Conservation (phyloP, 1,284 basidiomycete genomes). For the Apiotrichum veenhuisii region DNA sequence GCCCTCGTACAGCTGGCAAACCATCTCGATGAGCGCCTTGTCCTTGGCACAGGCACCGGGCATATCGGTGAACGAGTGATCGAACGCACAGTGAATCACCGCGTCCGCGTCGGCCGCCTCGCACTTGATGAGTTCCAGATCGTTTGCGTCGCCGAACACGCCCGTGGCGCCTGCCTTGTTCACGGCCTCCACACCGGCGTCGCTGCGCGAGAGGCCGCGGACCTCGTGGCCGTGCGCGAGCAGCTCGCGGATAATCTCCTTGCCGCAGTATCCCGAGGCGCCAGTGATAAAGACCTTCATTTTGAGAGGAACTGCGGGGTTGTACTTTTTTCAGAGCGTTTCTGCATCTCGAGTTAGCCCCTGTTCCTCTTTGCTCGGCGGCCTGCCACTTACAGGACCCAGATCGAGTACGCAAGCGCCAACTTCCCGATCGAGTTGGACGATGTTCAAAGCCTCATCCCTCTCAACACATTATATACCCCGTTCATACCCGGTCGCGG, state of each 20-base stretch:
- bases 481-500: too few species aligned
- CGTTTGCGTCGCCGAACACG: constrained; percentile 19
- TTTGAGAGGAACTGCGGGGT: too few species aligned
- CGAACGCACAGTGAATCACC: constrained; percentile 37
- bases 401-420: too few species aligned
- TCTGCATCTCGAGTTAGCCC: too few species aligned
- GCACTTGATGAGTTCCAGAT: constrained; percentile 25
- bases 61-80: constrained; percentile 21
- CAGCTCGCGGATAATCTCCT: constrained; percentile 23
- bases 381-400: too few species aligned
- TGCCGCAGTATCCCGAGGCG: constrained; percentile 32
- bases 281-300: constrained; percentile 41
- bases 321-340: too few species aligned
- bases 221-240: constrained; percentile 28
- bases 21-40: constrained; percentile 17
- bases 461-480: too few species aligned
- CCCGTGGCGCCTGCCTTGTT: constrained; percentile 19
- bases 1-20: constrained; percentile 16
- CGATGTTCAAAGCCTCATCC: too few species aligned
- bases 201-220: constrained; percentile 29
- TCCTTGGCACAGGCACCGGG: constrained; percentile 16
- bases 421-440: too few species aligned
- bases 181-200: constrained; percentile 20
- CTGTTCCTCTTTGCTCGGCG: too few species aligned
- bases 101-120: constrained; percentile 27